Evolutionary conservation across 116 monocot species (phyloP).

Genomic region (Trichopus zeylanicus): DNA sequence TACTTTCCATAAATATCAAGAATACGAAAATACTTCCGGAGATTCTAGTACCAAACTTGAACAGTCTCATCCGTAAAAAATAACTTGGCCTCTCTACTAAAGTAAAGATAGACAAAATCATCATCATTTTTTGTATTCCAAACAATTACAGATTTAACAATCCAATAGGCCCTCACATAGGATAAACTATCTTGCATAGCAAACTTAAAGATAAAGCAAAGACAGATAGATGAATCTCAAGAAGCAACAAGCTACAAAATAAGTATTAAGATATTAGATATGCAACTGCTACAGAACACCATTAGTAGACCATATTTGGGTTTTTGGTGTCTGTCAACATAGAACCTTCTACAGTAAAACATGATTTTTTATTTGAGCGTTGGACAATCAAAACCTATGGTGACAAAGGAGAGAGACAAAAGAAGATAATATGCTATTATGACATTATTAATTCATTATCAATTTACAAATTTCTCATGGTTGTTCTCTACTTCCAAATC

Average conservation of each 20-base stretch:
- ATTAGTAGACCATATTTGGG: neutral
- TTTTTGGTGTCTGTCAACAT: no score
- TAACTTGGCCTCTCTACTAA: slow-evolving; percentile 41
- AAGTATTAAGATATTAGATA: neutral
- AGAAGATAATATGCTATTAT: no score
- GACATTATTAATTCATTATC: no score
- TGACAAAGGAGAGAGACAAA: no score
- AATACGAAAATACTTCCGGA: neutral
- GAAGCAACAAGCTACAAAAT: neutral
- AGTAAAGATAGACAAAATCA: slow-evolving; percentile 39
- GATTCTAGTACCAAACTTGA: slow-evolving; percentile 28
- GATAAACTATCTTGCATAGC: slow-evolving; percentile 36
- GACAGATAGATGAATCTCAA: neutral
- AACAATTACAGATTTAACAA: slow-evolving; percentile 49
- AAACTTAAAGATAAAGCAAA: neutral
- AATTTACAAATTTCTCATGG: no score
- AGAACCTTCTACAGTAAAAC: no score
- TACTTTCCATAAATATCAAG: neutral
- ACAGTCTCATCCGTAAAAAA: slow-evolving; percentile 28
- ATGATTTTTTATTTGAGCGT: no score
- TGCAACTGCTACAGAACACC: neutral
- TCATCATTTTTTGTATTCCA: slow-evolving; percentile 50
- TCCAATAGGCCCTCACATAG: slow-evolving; percentile 67
- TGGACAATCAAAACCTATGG: no score
- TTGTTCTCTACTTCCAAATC: no score